Percentiles rank a stretch among this genome's conserved stretches.
These are phyloP conservation scores for Erucastrum elatum DNA, from an alignment of 345 rosid species.

Conservation along the genomic window DNA sequence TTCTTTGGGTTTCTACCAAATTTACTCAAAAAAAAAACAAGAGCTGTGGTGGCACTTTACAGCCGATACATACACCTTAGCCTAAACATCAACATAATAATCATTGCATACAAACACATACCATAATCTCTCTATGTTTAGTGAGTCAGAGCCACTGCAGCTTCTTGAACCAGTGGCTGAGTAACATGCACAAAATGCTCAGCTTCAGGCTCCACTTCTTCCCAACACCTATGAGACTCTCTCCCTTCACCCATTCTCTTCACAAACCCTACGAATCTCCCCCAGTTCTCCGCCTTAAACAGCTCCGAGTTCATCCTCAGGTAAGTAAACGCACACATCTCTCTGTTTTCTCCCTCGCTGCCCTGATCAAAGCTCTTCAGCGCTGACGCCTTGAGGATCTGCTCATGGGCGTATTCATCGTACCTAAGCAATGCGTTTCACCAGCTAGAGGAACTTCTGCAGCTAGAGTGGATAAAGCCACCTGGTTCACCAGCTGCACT, in stretches of 20 bases:
- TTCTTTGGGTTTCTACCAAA: too few species aligned
- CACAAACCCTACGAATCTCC: slow-evolving; percentile 78
- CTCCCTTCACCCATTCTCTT: slow-evolving; percentile 92
- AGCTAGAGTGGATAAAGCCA: slow-evolving; percentile 65
- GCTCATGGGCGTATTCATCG: slow-evolving; percentile 75
- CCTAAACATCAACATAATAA: slow-evolving; percentile 9
- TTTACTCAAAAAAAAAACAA: neutral
- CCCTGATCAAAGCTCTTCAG: slow-evolving; percentile 47
- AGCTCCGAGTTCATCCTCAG: slow-evolving; percentile 84
- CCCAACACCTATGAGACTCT: slow-evolving; percentile 54
- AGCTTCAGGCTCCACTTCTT: slow-evolving; percentile 91
- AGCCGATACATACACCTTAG: slow-evolving; percentile 6
- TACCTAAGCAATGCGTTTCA: slow-evolving; percentile 89
- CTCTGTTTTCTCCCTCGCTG: slow-evolving; percentile 36
- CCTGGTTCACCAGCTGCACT: slow-evolving; percentile 92
- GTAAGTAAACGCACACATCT: slow-evolving; percentile 96
- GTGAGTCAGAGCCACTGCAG: slow-evolving; percentile 66
- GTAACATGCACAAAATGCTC: slow-evolving; percentile 76
- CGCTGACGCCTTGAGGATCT: slow-evolving; percentile 67
- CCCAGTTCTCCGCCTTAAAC: slow-evolving; percentile 80
- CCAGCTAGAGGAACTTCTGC: slow-evolving; percentile 84
- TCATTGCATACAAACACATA: slow-evolving; percentile 15
- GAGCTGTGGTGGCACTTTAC: slow-evolving; percentile 10
- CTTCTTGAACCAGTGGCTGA: slow-evolving; percentile 74
- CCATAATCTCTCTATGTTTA: slow-evolving; percentile 29